Evolutionary conservation across 2,329 filamentous ascomycete species (phyloP), one percentile per base, ranked within the genome.

Genomic region (Epichloe gansuensis): DNA sequence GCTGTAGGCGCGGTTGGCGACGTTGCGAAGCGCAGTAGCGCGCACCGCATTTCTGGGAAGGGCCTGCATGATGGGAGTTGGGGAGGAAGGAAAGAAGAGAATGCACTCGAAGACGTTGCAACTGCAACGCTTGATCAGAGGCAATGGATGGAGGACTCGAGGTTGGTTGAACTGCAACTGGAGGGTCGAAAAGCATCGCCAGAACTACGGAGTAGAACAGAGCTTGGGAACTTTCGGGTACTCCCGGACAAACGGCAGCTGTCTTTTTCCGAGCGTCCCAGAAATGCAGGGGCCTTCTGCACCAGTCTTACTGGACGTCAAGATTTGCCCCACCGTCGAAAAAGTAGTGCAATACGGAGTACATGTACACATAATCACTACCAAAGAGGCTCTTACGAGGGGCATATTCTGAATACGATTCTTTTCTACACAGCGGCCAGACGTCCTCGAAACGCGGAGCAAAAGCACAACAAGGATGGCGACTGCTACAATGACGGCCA

Each of bases 61-160:
- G 66, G 88, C 85, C 81, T 94, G 89, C 91, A 95, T 95, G 65
- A 67, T 82, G 73, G 54, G 47, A 50, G n/a, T 31, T 55, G 53
- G 50, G 50, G 50, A 52, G 54, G 52, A 46, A 51, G 50, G 13
- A 51, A 54, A 48, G 38, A 57, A 54, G 25, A 35, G 37, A 44
- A 6, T 41, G 35, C 39, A 37, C 17, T 54, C 41, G 43, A 42
- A 13, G 42, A 52, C 54, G 57, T 35, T 56, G 59, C 58, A 46
- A 28, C 48, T 53, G 55, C 57, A 59, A 60, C 54, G 52, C 56
- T 57, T 51, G 54, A 50, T 52, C 48, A 48, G 52, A 54, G 51
- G 53, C 53, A 54, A 54, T 56, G 58, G 55, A 55, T 54, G 57
- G 44, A 60, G 58, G 56, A 60, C 45, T 31, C 54, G 57, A 13